A percentile compares a stretch with the other conserved stretches of the same genome.
phyloP scores from a whole-genome alignment of 2,329 filamentous ascomycete species.

The Teratosphaeria gauchensis region DNA sequence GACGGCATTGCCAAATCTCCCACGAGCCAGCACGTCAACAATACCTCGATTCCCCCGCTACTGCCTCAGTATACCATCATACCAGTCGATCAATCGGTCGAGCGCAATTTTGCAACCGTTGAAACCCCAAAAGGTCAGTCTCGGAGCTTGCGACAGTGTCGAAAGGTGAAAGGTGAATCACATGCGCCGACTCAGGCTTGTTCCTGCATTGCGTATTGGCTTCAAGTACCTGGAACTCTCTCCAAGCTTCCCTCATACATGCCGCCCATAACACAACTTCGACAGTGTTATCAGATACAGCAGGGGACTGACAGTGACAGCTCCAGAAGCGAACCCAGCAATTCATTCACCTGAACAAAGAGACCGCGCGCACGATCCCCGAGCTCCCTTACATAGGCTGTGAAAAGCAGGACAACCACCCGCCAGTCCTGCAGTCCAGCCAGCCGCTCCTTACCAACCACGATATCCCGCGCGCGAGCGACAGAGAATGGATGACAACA shows the following conservation, averaged over 20 bases:
- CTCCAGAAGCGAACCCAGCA: not conserved
- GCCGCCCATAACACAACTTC: not conserved
- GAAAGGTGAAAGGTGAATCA: not conserved
- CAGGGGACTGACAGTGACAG: not conserved
- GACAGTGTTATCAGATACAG: not conserved
- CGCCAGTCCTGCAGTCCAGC: not conserved
- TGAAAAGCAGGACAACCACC: not conserved
- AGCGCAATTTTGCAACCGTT: not conserved
- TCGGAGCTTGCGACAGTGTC: not conserved
- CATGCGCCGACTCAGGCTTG: conserved; percentile 2
- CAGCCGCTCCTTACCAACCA: not conserved
- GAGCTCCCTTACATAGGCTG: not conserved
- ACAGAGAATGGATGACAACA: conserved; percentile 68
- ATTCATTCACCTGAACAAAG: not conserved
- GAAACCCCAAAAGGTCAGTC: not conserved
- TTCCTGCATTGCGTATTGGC: conserved; percentile 2
- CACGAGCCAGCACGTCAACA: not conserved
- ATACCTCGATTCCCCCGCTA: not conserved
- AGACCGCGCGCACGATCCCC: not conserved
- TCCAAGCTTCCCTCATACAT: not conserved
- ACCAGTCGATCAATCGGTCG: not conserved
- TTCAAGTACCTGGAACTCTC: not conserved
- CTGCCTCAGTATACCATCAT: not conserved
- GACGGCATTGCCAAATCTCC: not conserved
- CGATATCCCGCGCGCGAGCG: not conserved